Base-by-base conservation (phyloP, 441 rosid genomes). In the Hura crepitans region DNA sequence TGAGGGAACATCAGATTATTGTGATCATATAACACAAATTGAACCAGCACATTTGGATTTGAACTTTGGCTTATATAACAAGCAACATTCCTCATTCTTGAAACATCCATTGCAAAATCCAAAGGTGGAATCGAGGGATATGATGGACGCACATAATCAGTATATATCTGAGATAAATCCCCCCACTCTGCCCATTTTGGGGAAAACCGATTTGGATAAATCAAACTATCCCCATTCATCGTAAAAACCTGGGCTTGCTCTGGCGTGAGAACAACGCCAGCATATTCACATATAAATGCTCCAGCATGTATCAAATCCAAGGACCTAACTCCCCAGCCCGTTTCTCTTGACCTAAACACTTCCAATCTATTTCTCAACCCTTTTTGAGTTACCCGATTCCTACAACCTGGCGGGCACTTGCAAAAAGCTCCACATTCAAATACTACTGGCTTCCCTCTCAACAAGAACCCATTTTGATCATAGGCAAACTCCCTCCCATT, bases 311-410 rank as follows among this genome's bases (percentile, higher is more conserved):
- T 87, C 83, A 92, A 76, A 70, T 92, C 96, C 77, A 92, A 77
- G 59, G 92, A 82, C 78, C 97, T 80, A 57, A 94, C 96, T 63
- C 93, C 99, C 97, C 97, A 94, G 20, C 97, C 96, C 0, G 96
- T 89, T 81, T 92, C 93, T 62, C 77, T 79, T 3, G 99, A 90
- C 78, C 97, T 89, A 75, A 92, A 92, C 65, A 95, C 88, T 77
- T 95, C 99, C 77, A 95, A 74, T 61, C 84, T 87, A 58, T 79
- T 75, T 72, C 76, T 88, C 75, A 88, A 65, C 65, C 99, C 99
- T 54, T 75, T 81, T 73, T 95, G 99, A 30, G 89, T 54, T 27
- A 88, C 93, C 55, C 99, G 90, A 63, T 90, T 95, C 51, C 92
- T 75, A 68, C 99, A 95, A 68, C 33, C 74, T 0, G 90, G 96